Conservation (phyloP, 805 yeast species). For the Kuraishia molischiana region DNA sequence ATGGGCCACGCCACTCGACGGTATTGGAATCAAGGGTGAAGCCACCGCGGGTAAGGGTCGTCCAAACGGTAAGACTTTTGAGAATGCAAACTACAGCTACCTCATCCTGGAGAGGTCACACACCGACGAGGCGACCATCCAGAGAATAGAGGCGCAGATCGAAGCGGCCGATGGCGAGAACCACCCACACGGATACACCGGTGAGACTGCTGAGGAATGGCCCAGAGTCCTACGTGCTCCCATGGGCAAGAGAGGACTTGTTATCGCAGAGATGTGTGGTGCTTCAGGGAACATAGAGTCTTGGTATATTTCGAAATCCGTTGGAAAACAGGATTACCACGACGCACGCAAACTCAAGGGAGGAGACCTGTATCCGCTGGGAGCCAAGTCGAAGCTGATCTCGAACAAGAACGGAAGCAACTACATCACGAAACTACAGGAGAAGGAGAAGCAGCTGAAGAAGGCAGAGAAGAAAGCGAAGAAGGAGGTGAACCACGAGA, state of each 20-base stretch:
- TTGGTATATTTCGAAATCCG: constrained; percentile 79
- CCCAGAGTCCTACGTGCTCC: constrained; percentile 73
- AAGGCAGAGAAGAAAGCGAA: constrained; percentile 14
- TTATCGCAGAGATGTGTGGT: constrained; percentile 68
- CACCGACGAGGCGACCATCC: constrained; percentile 30
- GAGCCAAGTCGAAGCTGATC: constrained; percentile 40
- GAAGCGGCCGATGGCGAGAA: constrained; percentile 7
- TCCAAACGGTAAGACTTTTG: constrained; percentile 59
- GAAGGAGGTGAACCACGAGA: constrained; percentile 15
- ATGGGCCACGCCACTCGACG: constrained; percentile 57
- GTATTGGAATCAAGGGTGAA: constrained; percentile 38
- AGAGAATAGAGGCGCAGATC: constrained; percentile 30
- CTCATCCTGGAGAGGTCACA: constrained; percentile 55
- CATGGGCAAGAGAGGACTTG: constrained; percentile 72
- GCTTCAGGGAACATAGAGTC: constrained; percentile 73
- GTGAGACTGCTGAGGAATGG: constrained; percentile 32
- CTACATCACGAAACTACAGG: constrained; percentile 20
- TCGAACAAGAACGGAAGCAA: constrained; percentile 23
- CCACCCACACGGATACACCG: constrained; percentile 13
- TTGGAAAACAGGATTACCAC: constrained; percentile 65
- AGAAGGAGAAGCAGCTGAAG: constrained; percentile 18
- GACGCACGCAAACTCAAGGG: constrained; percentile 81
- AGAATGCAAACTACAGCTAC: constrained; percentile 65
- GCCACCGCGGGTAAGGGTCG: constrained; percentile 69
- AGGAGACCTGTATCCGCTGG: constrained; percentile 85